Base-by-base conservation (phyloP, 257 asterid species). In the Jasminum sambac region DNA sequence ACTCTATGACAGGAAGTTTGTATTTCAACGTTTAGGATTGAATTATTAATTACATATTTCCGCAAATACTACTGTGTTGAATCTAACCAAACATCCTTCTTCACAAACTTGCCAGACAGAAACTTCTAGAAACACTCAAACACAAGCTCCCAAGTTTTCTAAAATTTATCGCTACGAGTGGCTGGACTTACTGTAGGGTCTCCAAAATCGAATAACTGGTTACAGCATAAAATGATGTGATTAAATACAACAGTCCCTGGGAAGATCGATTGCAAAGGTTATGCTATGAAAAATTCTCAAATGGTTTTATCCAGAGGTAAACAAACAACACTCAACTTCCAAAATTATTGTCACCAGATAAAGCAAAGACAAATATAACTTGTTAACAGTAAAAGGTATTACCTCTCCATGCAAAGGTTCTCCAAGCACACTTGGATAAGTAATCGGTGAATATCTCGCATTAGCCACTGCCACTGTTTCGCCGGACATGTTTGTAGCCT, bases 381-480 rank as follows among this genome's bases (percentile, higher is more conserved):
- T 59, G 48, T 67, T 23, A 58, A 55, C 71, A 67, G 62, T 63
- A 37, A 50, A 75, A 39, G 57, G 52, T 74, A 74, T 77, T 84
- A 95, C 99, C 98, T 95, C 99, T 77, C 99, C 99, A 84, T 95
- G 99, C 80, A 95, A 77, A 58, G 99, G 99, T 83, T 95, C 99
- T 73, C 99, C 99, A 59, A 95, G 98, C 79, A 91, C 95, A 78
- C 98, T 91, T 13, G 98, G 96, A 80, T 94, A 94, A 68, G 99
- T 94, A 69, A 94, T 94, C 24, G 99, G 98, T 66, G 98, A 88
- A 85, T 84, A 88, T 83, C 96, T 85, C 86, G 88, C 84, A 83
- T 80, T 83, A 77, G 87, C 79, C 76, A 76, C 96, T 63, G 87
- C 79, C 76, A 76, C 96, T 63, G 95, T 81, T 84, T 94, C 99